Percentiles rank a stretch among this genome's conserved stretches.
phyloP scores from a whole-genome alignment of 148 eudicot genomes.

The Rhododendron simsii region DNA sequence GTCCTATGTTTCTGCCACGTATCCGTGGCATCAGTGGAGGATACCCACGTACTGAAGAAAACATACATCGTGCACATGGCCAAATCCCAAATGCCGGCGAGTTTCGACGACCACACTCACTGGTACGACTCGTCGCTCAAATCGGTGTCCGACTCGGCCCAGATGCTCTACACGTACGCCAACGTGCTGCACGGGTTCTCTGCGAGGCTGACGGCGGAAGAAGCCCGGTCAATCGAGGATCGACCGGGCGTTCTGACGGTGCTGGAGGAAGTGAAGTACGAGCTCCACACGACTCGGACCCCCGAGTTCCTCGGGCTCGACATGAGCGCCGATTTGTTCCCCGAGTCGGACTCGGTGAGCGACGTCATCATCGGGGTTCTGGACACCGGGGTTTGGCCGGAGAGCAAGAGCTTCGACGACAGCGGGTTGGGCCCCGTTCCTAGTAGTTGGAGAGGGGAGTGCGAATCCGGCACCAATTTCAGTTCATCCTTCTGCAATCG shows the following conservation, averaged over 20 bases:
- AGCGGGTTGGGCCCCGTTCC: slow-evolving; percentile 37
- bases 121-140: slow-evolving; percentile 47
- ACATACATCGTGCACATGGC: slow-evolving; percentile 48
- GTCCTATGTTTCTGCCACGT: slow-evolving; percentile 13
- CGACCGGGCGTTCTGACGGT: slow-evolving; percentile 36
- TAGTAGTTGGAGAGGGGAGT: slow-evolving; percentile 35
- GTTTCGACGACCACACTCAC: slow-evolving; percentile 26
- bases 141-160: slow-evolving; percentile 31
- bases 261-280: slow-evolving; percentile 30
- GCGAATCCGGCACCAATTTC: slow-evolving; percentile 41
- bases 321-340: slow-evolving; percentile 23
- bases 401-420: slow-evolving; percentile 38
- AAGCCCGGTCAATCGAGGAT: slow-evolving; percentile 18
- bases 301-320: slow-evolving; percentile 42
- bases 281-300: slow-evolving; percentile 48
- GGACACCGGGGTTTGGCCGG: slow-evolving; percentile 53
- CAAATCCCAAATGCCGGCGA: slow-evolving; percentile 37
- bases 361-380: slow-evolving; percentile 41
- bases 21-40: slow-evolving; percentile 1
- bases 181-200: slow-evolving; percentile 43
- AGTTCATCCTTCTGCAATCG: slow-evolving; percentile 28
- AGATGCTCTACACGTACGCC: slow-evolving; percentile 35
- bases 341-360: slow-evolving; percentile 22
- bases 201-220: slow-evolving; percentile 24
- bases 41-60: slow-evolving; percentile 6